phyloP scores from a whole-genome alignment of 148 eudicot genomes.

The Nyssa sinensis region DNA sequence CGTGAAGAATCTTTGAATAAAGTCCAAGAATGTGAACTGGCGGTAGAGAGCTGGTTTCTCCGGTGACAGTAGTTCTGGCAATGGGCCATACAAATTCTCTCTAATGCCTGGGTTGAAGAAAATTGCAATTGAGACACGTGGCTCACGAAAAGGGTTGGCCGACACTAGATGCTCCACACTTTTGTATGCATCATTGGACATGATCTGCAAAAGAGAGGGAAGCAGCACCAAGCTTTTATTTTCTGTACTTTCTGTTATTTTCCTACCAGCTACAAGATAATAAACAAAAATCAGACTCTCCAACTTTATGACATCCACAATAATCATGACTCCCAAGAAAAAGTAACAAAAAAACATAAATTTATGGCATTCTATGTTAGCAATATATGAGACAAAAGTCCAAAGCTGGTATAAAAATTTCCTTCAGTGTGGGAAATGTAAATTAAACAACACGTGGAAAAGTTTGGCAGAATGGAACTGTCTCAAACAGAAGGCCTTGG shows the following conservation, averaged over 20 bases:
- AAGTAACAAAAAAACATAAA: too few species aligned
- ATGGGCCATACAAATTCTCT: slow-evolving; percentile 51
- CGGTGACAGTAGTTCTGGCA: slow-evolving; percentile 49
- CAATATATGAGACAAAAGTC: background rate
- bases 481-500: background rate
- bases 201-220: slow-evolving; percentile 39
- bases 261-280: background rate
- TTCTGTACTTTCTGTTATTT: too few species aligned
- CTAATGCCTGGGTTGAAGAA: slow-evolving; percentile 52
- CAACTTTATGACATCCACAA: too few species aligned
- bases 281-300: background rate
- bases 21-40: slow-evolving; percentile 38
- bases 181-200: slow-evolving; percentile 57
- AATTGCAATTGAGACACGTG: slow-evolving; percentile 53
- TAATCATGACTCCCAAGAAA: background rate
- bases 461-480: background rate
- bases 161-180: slow-evolving; percentile 67
- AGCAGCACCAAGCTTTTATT: too few species aligned
- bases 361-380: background rate
- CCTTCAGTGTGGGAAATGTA: background rate
- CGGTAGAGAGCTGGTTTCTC: slow-evolving; percentile 53
- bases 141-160: slow-evolving; percentile 39
- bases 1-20: slow-evolving; percentile 43
- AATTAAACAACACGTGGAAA: too few species aligned
- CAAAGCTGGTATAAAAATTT: background rate